Percentiles rank a stretch among this genome's conserved stretches.
phyloP scores from a whole-genome alignment of 73 alveolate species.

The Paramecium primaurelia region DNA sequence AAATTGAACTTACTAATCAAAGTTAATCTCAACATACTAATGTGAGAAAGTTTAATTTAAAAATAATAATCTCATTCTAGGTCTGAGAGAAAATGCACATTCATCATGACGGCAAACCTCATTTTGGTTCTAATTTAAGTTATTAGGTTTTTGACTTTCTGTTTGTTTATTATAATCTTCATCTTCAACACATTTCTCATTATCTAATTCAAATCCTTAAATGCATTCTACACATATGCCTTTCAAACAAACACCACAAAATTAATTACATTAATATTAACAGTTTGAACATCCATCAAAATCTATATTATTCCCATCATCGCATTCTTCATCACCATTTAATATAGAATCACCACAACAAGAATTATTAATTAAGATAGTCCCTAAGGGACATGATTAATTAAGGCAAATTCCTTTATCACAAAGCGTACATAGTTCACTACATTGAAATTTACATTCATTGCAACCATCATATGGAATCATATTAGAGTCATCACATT shows the following conservation, averaged over 20 bases:
- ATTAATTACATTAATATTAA: slow-evolving; percentile 32
- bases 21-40: background rate
- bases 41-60: background rate
- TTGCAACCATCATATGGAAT: background rate
- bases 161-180: background rate
- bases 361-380: background rate
- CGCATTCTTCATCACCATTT: slow-evolving; percentile 55
- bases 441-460: background rate
- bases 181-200: background rate
- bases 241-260: background rate
- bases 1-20: background rate
- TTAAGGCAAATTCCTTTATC: background rate
- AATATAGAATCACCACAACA: background rate
- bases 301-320: slow-evolving; percentile 18
- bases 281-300: slow-evolving; percentile 54
- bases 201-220: background rate
- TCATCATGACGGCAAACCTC: background rate
- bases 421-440: background rate
- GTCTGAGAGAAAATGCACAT: background rate
- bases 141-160: background rate
- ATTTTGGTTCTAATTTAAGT: background rate
- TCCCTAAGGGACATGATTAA: background rate
- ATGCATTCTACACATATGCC: slow-evolving; percentile 52
- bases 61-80: background rate
- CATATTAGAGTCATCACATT: background rate